phyloP scores from a whole-genome alignment of 2,329 filamentous ascomycete species.

The Dichotomopilus funicola region DNA sequence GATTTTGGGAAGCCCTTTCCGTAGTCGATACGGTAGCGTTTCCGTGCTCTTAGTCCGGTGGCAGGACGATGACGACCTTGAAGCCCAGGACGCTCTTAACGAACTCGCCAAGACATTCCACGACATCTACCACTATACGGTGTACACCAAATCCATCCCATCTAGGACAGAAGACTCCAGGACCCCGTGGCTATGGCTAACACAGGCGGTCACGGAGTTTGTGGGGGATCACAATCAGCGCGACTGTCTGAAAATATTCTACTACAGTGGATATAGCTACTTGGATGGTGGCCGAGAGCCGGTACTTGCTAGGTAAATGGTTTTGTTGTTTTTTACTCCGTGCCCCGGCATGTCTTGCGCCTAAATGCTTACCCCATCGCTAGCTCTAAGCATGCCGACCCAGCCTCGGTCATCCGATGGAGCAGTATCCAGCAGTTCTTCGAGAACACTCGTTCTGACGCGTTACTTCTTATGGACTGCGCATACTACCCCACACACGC shows the following conservation, averaged over 20 bases:
- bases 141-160: constrained; percentile 45
- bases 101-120: constrained; percentile 47
- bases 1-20: constrained; percentile 44
- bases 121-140: constrained; percentile 46
- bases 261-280: constrained; percentile 50
- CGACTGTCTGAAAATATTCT: constrained; percentile 53
- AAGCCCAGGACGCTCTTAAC: constrained; percentile 36
- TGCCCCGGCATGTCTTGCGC: neutral
- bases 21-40: constrained; percentile 48
- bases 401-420: constrained; percentile 47
- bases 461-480: constrained; percentile 52
- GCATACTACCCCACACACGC: constrained; percentile 50
- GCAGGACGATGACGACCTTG: constrained; percentile 46
- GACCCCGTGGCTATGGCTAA: constrained; percentile 49
- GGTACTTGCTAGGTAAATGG: constrained; percentile 48
- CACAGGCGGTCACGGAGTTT: constrained; percentile 45
- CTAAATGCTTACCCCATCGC: constrained; percentile 17
- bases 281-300: constrained; percentile 51
- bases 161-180: constrained; percentile 40
- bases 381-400: constrained; percentile 43
- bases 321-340: neutral
- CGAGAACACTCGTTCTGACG: constrained; percentile 50
- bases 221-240: constrained; percentile 47
- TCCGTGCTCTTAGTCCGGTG: constrained; percentile 50
- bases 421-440: constrained; percentile 49